Conservation (phyloP, 2,329 filamentous ascomycete species). For the Neonectria neomacrospora region DNA sequence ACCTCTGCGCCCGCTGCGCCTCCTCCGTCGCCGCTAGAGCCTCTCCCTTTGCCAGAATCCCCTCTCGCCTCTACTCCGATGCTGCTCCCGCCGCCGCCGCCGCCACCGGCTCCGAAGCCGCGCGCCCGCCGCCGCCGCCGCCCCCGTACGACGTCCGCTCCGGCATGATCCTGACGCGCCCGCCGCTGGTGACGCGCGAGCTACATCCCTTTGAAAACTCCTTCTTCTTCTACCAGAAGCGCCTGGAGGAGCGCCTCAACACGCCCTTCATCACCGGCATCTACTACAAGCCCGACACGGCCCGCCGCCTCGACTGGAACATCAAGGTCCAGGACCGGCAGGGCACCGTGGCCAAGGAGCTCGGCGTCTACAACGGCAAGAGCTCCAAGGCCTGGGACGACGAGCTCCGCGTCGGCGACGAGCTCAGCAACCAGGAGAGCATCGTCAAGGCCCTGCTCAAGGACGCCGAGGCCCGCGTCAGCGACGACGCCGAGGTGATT, state of each 20-base stretch:
- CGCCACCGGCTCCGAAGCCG: slow-evolving; percentile 32
- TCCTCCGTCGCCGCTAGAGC: slow-evolving; percentile 40
- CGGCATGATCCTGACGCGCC: slow-evolving; percentile 86
- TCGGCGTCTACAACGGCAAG: slow-evolving; percentile 83
- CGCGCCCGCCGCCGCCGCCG: slow-evolving; percentile 31
- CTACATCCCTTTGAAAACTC: slow-evolving; percentile 90
- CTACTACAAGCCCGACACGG: slow-evolving; percentile 93
- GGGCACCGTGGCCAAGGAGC: slow-evolving; percentile 81
- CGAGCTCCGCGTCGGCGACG: slow-evolving; percentile 81
- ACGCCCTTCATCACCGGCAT: slow-evolving; percentile 90
- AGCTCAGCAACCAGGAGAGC: slow-evolving; percentile 70
- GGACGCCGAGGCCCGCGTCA: slow-evolving; percentile 76
- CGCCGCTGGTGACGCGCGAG: slow-evolving; percentile 85
- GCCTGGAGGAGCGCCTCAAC: slow-evolving; percentile 90
- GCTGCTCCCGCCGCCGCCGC: slow-evolving; percentile 39
- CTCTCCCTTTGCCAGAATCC: slow-evolving; percentile 42
- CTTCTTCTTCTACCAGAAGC: slow-evolving; percentile 97
- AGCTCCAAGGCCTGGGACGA: slow-evolving; percentile 86
- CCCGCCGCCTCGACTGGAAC: slow-evolving; percentile 88
- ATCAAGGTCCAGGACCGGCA: slow-evolving; percentile 80
- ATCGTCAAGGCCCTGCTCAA: slow-evolving; percentile 76
- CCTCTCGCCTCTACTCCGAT: slow-evolving; percentile 52
- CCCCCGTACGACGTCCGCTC: slow-evolving; percentile 63
- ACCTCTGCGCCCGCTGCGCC: slow-evolving; percentile 54
- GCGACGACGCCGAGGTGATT: slow-evolving; percentile 69